Evolutionary conservation across 2,329 filamentous ascomycete species (phyloP), one percentile per base, ranked within the genome.

Genomic region (Penicillium sp.): DNA sequence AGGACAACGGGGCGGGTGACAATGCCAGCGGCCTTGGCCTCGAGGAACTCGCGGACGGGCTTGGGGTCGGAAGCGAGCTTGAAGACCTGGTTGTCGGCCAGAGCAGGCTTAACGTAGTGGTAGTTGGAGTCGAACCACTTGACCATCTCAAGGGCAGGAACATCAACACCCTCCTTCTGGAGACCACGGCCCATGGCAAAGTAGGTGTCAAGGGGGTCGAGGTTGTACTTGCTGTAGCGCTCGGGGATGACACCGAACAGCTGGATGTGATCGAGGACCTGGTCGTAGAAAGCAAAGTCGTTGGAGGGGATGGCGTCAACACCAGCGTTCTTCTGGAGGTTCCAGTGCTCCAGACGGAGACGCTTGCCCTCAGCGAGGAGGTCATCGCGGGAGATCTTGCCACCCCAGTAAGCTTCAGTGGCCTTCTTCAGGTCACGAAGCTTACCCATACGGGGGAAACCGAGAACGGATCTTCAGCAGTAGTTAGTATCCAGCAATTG

Each of bases 121-220:
- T 99, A 99, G 90, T 99, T 99, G 67, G 92, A 96, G 86, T 99
- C 95, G 77, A 99, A 99, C 95, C 95, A 99, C 86, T 99, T 99
- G 73, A 99, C 95, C 95, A 99, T 99, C 86, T 99, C 95, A 80
- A 96, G 83, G 74, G 85, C 86, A 70, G 93, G 91, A 67, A 98
- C 95, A 79, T 99, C 95, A 70, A 98, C 85, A 55, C 77, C 79
- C 51, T 74, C 66, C 63, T 87, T 96, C 83, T 99, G 95, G 82
- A 96, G 93, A 76, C 95, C 95, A 88, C 95, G 91, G 74, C 95
- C 95, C 91, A 99, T 96, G 80, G 95, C 95, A 75, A 99, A 99
- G 88, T 97, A 98, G 83, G 96, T 89, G 82, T 99, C 95, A 77
- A 99, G 83, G 66, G 86, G 80, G 79, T 93, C 82, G 67, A 99